Evolutionary conservation across 2,329 filamentous ascomycete species (phyloP).

Genomic region (Metarhizium robertsii): DNA sequence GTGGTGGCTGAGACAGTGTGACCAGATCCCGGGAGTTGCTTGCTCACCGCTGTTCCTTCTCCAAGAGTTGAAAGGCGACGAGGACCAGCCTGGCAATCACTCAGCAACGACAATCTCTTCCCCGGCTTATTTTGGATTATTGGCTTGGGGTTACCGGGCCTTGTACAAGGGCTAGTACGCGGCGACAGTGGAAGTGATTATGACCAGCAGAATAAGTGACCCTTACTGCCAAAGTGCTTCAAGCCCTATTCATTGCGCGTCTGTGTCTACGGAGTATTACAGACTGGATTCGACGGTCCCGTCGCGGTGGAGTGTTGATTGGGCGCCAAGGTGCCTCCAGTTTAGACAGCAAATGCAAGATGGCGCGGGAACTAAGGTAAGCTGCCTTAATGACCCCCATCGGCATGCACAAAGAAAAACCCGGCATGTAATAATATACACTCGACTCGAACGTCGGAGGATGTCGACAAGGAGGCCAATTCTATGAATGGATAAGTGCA

Average conservation of each 20-base stretch:
- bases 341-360: not conserved
- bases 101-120: too few relatives aligned
- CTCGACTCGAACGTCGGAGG: too few relatives aligned
- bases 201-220: not conserved
- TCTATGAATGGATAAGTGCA: too few relatives aligned
- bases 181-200: not conserved
- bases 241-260: too few relatives aligned
- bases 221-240: not conserved
- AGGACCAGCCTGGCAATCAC: not conserved
- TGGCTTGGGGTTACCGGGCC: too few relatives aligned
- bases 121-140: too few relatives aligned
- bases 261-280: too few relatives aligned
- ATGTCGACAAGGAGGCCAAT: too few relatives aligned
- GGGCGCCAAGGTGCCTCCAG: not conserved
- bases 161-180: too few relatives aligned
- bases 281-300: too few relatives aligned
- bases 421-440: not conserved
- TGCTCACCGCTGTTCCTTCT: conserved; percentile 5
- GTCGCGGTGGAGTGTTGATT: not conserved
- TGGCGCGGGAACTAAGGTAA: not conserved
- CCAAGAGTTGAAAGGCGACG: not conserved
- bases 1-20: conserved; percentile 7
- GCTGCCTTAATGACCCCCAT: not conserved
- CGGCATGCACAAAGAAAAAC: not conserved
- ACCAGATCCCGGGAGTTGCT: not conserved